Conservation (phyloP, 2,329 filamentous ascomycete genomes). For the Xylariaceae sp. region DNA sequence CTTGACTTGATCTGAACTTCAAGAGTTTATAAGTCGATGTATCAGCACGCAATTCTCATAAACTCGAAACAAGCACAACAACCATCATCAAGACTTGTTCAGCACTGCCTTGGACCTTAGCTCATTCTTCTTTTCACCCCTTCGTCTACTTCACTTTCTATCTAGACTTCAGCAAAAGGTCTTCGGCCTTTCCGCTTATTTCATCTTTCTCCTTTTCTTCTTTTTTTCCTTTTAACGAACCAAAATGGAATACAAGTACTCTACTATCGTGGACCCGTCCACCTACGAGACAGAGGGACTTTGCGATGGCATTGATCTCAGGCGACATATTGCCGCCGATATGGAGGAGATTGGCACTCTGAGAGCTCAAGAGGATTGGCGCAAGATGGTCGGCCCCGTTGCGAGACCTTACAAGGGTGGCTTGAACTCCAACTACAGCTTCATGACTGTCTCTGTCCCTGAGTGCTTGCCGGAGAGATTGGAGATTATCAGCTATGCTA, state of each 20-base stretch:
- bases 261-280: conserved; percentile 22
- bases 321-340: conserved; percentile 18
- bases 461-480: conserved; percentile 38
- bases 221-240: too few species aligned
- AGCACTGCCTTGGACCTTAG: too few species aligned
- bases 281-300: conserved; percentile 30
- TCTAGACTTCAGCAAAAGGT: too few species aligned
- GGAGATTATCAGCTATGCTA: conserved; percentile 37
- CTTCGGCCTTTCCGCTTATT: too few species aligned
- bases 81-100: too few species aligned
- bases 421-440: conserved; percentile 24
- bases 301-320: conserved; percentile 22
- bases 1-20: too few species aligned
- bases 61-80: too few species aligned
- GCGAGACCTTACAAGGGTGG: conserved; percentile 26
- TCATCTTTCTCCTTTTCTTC: too few species aligned
- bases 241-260: conserved; percentile 28
- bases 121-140: too few species aligned
- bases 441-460: conserved; percentile 33
- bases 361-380: conserved; percentile 36
- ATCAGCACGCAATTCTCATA: too few species aligned
- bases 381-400: conserved; percentile 26
- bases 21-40: too few species aligned
- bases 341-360: conserved; percentile 27
- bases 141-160: too few species aligned